Evolutionary conservation across 352 stramenopile species (phyloP).

Genomic region (Globisporangium sylvaticum): DNA sequence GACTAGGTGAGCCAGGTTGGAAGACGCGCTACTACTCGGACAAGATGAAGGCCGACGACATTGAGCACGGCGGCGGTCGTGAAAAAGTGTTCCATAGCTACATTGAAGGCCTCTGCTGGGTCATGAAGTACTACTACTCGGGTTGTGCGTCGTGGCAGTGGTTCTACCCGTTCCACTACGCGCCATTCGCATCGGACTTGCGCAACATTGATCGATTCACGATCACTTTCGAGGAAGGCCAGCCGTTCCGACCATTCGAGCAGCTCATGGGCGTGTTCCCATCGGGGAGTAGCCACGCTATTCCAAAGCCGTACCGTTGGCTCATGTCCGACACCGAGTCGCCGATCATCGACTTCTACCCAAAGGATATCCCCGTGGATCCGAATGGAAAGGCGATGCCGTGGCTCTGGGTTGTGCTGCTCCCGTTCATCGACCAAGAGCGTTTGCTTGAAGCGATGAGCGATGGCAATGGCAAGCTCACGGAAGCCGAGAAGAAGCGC

Average conservation of each 20-base stretch:
- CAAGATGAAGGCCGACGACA: slow-evolving; percentile 85
- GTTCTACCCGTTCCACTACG: slow-evolving; percentile 99
- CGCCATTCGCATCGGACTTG: slow-evolving; percentile 91
- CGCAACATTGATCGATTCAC: slow-evolving; percentile 84
- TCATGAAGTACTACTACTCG: slow-evolving; percentile 99
- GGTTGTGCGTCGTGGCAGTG: slow-evolving; percentile 98
- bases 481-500: slow-evolving; percentile 74
- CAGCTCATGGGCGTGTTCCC: slow-evolving; percentile 99
- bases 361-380: slow-evolving; percentile 94
- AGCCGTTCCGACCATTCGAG: slow-evolving; percentile 97
- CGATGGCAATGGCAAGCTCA: slow-evolving; percentile 57
- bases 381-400: slow-evolving; percentile 98
- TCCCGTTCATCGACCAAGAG: slow-evolving; percentile 98
- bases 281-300: slow-evolving; percentile 88
- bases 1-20: slow-evolving; percentile 95
- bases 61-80: slow-evolving; percentile 80
- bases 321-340: slow-evolving; percentile 95
- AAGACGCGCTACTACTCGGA: slow-evolving; percentile 92
- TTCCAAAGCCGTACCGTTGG: slow-evolving; percentile 92
- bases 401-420: slow-evolving; percentile 98
- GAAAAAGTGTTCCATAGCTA: slow-evolving; percentile 93
- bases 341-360: slow-evolving; percentile 97
- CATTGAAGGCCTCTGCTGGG: slow-evolving; percentile 98
- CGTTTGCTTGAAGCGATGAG: slow-evolving; percentile 90
- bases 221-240: slow-evolving; percentile 93